A percentile compares a stretch with the other conserved stretches of the same genome.
These are phyloP conservation scores for Cladosporium cucumerinum DNA, from an alignment of 2,329 filamentous ascomycete genomes.

Conservation along the genomic window DNA sequence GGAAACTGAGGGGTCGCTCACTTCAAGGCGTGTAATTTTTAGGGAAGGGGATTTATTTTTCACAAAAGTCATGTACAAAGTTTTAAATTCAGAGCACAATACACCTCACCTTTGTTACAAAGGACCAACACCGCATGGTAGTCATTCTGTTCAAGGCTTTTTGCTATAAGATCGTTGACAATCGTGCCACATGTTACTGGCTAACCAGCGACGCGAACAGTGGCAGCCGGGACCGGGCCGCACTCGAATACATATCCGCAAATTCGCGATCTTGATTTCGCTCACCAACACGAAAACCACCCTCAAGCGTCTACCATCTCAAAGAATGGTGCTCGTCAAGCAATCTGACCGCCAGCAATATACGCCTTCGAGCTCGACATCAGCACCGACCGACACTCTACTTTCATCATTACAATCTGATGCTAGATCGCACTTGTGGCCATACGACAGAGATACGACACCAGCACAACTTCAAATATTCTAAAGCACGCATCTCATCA, in stretches of 20 bases:
- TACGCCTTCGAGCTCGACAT: background rate
- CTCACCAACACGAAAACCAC: background rate
- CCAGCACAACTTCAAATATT: background rate
- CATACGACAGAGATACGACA: background rate
- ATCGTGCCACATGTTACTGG: background rate
- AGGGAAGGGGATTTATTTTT: background rate
- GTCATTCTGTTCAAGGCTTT: background rate
- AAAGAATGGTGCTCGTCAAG: background rate
- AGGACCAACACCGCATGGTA: background rate
- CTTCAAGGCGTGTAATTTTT: background rate
- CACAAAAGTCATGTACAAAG: background rate
- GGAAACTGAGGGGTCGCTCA: background rate
- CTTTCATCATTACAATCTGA: background rate
- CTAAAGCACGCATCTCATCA: background rate
- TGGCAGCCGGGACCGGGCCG: background rate
- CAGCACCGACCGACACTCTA: background rate
- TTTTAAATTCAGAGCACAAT: background rate
- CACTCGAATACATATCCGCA: background rate
- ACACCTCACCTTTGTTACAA: background rate
- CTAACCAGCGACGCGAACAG: background rate
- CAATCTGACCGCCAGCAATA: background rate
- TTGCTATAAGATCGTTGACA: background rate
- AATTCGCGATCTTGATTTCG: background rate
- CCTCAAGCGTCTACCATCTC: background rate
- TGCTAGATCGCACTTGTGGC: background rate